Evolutionary conservation across 140 eudicot species (phyloP).

Genomic region (Ambrosia hybrid): DNA sequence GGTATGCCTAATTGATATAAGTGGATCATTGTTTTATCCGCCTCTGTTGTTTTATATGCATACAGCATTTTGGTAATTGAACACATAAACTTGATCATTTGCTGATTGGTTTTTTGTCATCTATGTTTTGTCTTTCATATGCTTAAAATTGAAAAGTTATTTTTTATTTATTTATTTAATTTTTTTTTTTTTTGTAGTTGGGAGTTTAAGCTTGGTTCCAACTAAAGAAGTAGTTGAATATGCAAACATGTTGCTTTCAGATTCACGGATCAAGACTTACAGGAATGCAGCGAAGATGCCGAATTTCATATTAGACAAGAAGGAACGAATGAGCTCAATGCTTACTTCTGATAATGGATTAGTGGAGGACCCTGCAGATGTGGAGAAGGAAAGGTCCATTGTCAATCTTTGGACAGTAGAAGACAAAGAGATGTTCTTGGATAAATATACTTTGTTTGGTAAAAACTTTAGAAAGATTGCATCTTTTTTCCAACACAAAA

Average conservation of each 20-base stretch:
- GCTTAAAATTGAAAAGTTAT: no score
- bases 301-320: constrained; percentile 58
- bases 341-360: constrained; percentile 64
- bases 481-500: constrained; percentile 66
- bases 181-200: constrained; percentile 41
- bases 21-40: no score
- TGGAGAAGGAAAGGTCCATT: constrained; percentile 72
- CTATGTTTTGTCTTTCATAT: no score
- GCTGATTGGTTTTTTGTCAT: no score
- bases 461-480: constrained; percentile 83
- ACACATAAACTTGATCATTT: no score
- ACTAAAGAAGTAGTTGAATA: constrained; percentile 48
- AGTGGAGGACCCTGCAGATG: constrained; percentile 70
- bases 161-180: no score
- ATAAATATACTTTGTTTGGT: constrained; percentile 56
- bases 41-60: no score
- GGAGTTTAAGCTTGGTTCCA: constrained; percentile 49
- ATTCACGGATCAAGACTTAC: constrained; percentile 40
- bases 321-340: constrained; percentile 46
- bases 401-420: constrained; percentile 70
- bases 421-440: constrained; percentile 61
- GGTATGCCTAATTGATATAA: no score
- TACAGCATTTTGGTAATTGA: no score
- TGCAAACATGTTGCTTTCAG: constrained; percentile 56
- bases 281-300: constrained; percentile 70